phyloP scores from a whole-genome alignment of 2,329 filamentous ascomycete species.

The Trichophyton verrucosum region DNA sequence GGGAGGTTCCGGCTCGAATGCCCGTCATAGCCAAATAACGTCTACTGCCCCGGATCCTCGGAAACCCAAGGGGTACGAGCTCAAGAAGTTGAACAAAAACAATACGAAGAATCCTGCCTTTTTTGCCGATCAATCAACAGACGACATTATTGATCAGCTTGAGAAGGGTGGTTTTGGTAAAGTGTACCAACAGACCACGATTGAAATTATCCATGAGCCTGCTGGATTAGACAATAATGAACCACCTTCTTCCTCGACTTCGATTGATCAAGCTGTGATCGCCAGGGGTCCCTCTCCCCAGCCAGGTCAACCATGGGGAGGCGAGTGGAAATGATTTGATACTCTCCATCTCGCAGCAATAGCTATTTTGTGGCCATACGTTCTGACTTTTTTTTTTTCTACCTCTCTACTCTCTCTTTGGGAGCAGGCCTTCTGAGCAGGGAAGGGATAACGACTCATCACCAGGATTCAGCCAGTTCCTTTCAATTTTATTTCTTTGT shows the following conservation, averaged over 20 bases:
- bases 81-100: slow-evolving; percentile 3
- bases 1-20: slow-evolving; percentile 18
- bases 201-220: slow-evolving; percentile 30
- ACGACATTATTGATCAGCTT: slow-evolving; percentile 30
- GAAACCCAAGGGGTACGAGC: neutral
- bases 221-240: slow-evolving; percentile 5
- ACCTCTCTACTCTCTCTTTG: too few relatives aligned
- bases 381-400: neutral
- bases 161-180: slow-evolving; percentile 27
- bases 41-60: slow-evolving; percentile 11
- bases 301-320: neutral
- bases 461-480: neutral
- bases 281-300: neutral
- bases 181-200: slow-evolving; percentile 34
- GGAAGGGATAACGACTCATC: neutral
- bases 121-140: slow-evolving; percentile 28
- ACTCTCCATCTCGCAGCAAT: neutral
- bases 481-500: neutral
- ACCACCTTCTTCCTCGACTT: neutral
- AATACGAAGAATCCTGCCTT: slow-evolving; percentile 11
- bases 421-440: neutral
- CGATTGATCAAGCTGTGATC: neutral
- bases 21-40: slow-evolving; percentile 9
- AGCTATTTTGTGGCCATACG: neutral
- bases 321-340: neutral